Percentiles rank a stretch among this genome's conserved stretches.
phyloP scores from a whole-genome alignment of 208 protist genomes.

The Trypanosoma scelopori region DNA sequence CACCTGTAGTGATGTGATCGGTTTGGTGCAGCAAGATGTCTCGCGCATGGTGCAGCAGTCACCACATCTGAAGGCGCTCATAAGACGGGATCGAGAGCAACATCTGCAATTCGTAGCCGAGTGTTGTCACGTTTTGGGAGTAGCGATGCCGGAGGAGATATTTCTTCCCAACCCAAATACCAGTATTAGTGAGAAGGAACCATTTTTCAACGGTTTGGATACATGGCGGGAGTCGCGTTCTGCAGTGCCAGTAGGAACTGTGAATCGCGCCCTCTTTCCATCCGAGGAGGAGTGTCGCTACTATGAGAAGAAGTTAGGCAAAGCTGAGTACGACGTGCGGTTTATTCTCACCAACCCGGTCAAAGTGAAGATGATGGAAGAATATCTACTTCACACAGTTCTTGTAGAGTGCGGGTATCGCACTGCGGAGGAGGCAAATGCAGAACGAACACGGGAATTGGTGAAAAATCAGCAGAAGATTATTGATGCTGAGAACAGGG shows the following conservation, averaged over 20 bases:
- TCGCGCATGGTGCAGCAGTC: slow-evolving; percentile 49
- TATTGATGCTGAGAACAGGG: neutral
- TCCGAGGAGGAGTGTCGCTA: slow-evolving; percentile 53
- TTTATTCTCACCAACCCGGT: slow-evolving; percentile 42
- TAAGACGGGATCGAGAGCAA: slow-evolving; percentile 47
- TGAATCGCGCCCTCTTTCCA: slow-evolving; percentile 67
- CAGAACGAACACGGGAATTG: neutral
- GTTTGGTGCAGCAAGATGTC: slow-evolving; percentile 58
- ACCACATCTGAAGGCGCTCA: slow-evolving; percentile 45
- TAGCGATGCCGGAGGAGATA: slow-evolving; percentile 67
- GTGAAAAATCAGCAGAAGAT: slow-evolving; percentile 6
- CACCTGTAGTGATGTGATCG: neutral
- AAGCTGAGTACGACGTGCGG: slow-evolving; percentile 60
- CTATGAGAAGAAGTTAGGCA: slow-evolving; percentile 64
- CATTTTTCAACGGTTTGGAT: neutral
- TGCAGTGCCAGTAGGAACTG: slow-evolving; percentile 47
- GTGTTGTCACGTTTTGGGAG: slow-evolving; percentile 58
- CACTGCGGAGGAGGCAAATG: slow-evolving; percentile 15
- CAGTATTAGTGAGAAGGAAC: neutral
- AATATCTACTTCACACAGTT: slow-evolving; percentile 74
- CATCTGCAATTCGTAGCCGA: slow-evolving; percentile 87
- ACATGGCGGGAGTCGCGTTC: neutral
- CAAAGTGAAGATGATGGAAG: slow-evolving; percentile 57
- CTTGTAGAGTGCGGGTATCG: slow-evolving; percentile 71
- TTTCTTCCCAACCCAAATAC: slow-evolving; percentile 19